Evolutionary conservation across 1,284 basidiomycete genomes (phyloP).

Genomic region (Phlebopus sp.): DNA sequence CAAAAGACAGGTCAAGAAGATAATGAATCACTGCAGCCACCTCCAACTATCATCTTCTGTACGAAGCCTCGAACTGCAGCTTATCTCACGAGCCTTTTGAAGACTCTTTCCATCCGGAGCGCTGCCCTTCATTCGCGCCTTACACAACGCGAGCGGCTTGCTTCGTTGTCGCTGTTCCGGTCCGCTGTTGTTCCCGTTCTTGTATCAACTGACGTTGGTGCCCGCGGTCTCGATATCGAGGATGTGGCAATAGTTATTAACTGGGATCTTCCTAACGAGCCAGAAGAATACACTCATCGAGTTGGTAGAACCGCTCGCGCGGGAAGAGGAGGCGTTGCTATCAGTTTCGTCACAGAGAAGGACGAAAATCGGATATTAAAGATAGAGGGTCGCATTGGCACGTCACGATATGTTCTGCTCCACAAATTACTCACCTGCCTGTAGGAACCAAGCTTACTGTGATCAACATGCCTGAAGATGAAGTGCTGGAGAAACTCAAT

Average conservation of each 20-base stretch:
- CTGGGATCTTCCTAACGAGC: conserved; percentile 87
- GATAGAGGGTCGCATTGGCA: conserved; percentile 87
- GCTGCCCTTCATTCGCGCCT: conserved; percentile 93
- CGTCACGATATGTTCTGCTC: conserved; percentile 27
- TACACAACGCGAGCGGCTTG: conserved; percentile 84
- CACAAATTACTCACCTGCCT: not conserved
- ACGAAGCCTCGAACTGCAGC: conserved; percentile 85
- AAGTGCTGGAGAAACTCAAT: conserved; percentile 86
- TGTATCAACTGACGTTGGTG: conserved; percentile 93
- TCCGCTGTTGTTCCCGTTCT: conserved; percentile 87
- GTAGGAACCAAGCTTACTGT: conserved; percentile 74
- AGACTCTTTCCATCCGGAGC: conserved; percentile 78
- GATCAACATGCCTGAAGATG: conserved; percentile 74
- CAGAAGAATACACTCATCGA: conserved; percentile 79
- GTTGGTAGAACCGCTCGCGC: conserved; percentile 91
- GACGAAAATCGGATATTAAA: conserved; percentile 84
- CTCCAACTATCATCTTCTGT: conserved; percentile 96
- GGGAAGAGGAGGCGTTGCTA: conserved; percentile 85
- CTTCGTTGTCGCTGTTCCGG: conserved; percentile 85
- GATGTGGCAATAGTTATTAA: conserved; percentile 95
- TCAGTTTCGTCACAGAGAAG: conserved; percentile 93
- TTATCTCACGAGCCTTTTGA: conserved; percentile 80
- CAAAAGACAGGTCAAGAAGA: conserved; percentile 41
- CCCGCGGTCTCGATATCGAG: conserved; percentile 91
- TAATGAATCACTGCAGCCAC: conserved; percentile 63